Evolutionary conservation across 495 filamentous ascomycete species (phyloP).

Genomic region (Pseudevernia furfuracea): DNA sequence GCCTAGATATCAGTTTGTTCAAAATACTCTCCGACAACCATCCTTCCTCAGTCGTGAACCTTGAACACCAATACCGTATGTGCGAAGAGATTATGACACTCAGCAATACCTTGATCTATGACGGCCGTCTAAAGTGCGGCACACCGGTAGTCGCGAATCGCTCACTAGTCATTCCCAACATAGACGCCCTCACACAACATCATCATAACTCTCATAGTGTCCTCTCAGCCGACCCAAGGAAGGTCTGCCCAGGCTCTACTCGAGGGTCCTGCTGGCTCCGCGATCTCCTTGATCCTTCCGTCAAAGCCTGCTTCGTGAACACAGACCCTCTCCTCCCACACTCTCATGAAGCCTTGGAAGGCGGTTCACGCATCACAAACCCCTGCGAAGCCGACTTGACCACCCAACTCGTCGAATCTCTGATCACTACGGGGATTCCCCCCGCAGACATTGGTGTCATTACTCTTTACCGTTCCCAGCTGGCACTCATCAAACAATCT

Average conservation of each 20-base stretch:
- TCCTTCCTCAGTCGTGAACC: constrained; percentile 75
- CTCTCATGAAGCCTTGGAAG: constrained; percentile 56
- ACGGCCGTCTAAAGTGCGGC: constrained; percentile 81
- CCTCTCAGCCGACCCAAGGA: constrained; percentile 29
- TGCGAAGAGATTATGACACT: constrained; percentile 92
- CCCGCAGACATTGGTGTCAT: constrained; percentile 85
- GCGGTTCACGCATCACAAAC: constrained; percentile 82
- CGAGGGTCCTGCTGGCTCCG: constrained; percentile 68
- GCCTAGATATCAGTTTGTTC: constrained; percentile 88
- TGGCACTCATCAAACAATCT: constrained; percentile 53
- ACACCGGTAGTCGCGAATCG: constrained; percentile 63
- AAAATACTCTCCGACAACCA: constrained; percentile 84
- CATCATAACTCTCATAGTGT: constrained; percentile 42
- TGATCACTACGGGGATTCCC: constrained; percentile 67
- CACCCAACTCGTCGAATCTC: constrained; percentile 66
- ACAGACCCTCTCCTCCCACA: constrained; percentile 63
- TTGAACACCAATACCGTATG: constrained; percentile 98
- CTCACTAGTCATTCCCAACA: constrained; percentile 51
- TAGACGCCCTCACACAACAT: constrained; percentile 51
- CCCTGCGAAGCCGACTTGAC: constrained; percentile 66
- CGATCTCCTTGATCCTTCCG: constrained; percentile 59
- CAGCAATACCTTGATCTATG: constrained; percentile 88
- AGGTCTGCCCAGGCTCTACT: constrained; percentile 46
- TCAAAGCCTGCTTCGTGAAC: constrained; percentile 77
- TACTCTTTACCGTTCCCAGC: constrained; percentile 94